A percentile compares a stretch with the other conserved stretches of the same genome.
These are phyloP conservation scores for Phoma herbarum DNA, from an alignment of 2,329 filamentous ascomycete genomes.

Conservation along the genomic window DNA sequence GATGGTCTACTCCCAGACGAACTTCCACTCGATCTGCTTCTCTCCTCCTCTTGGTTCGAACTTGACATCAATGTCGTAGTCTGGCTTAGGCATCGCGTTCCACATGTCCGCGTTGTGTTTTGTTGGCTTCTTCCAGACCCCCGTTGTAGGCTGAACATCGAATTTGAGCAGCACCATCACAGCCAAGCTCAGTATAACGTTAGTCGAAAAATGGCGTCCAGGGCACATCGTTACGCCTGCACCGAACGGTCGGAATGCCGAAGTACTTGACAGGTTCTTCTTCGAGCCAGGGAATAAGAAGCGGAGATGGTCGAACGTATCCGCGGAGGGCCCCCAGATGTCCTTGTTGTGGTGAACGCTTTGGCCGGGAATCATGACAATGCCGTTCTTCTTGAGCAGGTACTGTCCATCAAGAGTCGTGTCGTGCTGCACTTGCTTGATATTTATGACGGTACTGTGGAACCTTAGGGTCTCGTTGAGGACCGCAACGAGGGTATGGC, in stretches of 20 bases:
- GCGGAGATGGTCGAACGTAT: slow-evolving; percentile 47
- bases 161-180: slow-evolving; percentile 48
- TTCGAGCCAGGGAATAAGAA: slow-evolving; percentile 32
- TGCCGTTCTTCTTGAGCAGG: slow-evolving; percentile 49
- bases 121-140: slow-evolving; percentile 34
- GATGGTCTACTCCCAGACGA: slow-evolving; percentile 27
- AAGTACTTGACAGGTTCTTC: slow-evolving; percentile 33
- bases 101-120: slow-evolving; percentile 40
- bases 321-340: slow-evolving; percentile 46
- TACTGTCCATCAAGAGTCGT: slow-evolving; percentile 43
- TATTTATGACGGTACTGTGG: slow-evolving; percentile 50
- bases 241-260: slow-evolving; percentile 48
- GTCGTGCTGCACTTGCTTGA: slow-evolving; percentile 51
- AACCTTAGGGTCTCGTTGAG: slow-evolving; percentile 56
- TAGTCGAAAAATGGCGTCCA: slow-evolving; percentile 51
- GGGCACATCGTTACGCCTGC: slow-evolving; percentile 49
- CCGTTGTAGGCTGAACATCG: slow-evolving; percentile 37
- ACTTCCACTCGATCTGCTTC: slow-evolving; percentile 29
- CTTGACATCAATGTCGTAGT: slow-evolving; percentile 34
- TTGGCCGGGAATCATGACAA: slow-evolving; percentile 49
- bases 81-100: slow-evolving; percentile 47
- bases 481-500: slow-evolving; percentile 53
- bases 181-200: slow-evolving; percentile 44
- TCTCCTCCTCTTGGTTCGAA: slow-evolving; percentile 18
- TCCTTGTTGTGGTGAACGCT: slow-evolving; percentile 43